These are phyloP conservation scores for Russula vinacea DNA, from an alignment of 768 basidiomycete species.

Conservation along the genomic window DNA sequence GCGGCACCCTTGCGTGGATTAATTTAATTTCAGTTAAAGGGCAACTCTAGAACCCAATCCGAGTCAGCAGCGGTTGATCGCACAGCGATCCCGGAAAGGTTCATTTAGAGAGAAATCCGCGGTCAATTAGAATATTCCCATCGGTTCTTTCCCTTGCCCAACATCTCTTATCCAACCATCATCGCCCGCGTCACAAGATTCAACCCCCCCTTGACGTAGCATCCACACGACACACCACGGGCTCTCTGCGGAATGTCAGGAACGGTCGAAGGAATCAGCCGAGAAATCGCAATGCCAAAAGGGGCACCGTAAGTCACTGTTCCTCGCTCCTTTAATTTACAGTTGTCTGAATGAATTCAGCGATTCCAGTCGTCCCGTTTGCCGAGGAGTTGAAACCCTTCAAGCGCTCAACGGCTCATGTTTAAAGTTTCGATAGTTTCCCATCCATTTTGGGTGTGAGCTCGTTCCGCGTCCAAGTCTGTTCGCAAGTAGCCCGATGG, in stretches of 20 bases:
- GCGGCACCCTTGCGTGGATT: no score
- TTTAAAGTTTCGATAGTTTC: background rate
- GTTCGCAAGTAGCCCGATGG: background rate
- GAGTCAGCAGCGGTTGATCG: no score
- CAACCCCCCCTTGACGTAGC: background rate
- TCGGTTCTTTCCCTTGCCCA: background rate
- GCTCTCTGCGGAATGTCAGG: background rate
- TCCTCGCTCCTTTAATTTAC: no score
- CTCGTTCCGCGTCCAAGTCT: background rate
- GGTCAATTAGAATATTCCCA: background rate
- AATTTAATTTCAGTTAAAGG: no score
- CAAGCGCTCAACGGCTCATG: no score
- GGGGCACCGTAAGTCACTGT: no score
- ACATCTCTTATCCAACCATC: background rate
- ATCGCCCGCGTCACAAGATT: background rate
- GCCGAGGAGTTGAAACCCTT: background rate
- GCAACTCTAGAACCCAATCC: no score
- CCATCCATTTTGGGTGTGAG: no score
- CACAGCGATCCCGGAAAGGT: no score
- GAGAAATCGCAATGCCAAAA: no score
- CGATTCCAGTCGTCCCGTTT: background rate
- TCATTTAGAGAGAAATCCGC: background rate
- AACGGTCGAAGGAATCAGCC: background rate
- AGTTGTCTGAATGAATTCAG: background rate
- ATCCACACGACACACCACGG: background rate